These are phyloP conservation scores for Croton laevigatus DNA, from an alignment of 441 rosid species.

Conservation along the genomic window DNA sequence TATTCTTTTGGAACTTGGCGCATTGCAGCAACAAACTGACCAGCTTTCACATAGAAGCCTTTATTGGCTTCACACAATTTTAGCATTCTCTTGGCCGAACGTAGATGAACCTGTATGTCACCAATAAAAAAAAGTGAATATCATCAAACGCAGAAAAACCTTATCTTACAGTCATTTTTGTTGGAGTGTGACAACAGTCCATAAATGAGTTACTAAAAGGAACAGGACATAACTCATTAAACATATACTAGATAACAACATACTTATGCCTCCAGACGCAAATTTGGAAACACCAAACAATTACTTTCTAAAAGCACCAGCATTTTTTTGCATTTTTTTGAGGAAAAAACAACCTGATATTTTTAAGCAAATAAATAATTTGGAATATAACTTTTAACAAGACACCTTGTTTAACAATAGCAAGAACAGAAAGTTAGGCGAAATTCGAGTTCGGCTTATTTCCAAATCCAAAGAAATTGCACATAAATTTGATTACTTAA, in stretches of 20 bases:
- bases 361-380: background rate
- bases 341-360: background rate
- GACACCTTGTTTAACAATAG: no score
- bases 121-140: constrained; percentile 8
- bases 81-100: constrained; percentile 71
- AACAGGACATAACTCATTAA: background rate
- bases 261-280: background rate
- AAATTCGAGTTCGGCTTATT: background rate
- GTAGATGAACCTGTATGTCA: constrained; percentile 59
- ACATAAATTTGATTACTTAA: background rate
- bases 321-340: background rate
- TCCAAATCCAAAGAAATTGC: background rate
- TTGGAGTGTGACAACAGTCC: background rate
- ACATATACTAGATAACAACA: background rate
- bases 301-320: background rate
- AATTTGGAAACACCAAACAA: background rate
- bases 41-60: constrained; percentile 92
- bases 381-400: background rate
- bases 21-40: constrained; percentile 80
- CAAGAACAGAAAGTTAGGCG: background rate
- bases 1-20: constrained; percentile 80
- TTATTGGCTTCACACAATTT: constrained; percentile 71
- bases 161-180: background rate
- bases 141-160: background rate
- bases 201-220: background rate